Evolutionary conservation across 768 basidiomycete genomes (phyloP).

Genomic region (Agaricus sinodeliciosus): DNA sequence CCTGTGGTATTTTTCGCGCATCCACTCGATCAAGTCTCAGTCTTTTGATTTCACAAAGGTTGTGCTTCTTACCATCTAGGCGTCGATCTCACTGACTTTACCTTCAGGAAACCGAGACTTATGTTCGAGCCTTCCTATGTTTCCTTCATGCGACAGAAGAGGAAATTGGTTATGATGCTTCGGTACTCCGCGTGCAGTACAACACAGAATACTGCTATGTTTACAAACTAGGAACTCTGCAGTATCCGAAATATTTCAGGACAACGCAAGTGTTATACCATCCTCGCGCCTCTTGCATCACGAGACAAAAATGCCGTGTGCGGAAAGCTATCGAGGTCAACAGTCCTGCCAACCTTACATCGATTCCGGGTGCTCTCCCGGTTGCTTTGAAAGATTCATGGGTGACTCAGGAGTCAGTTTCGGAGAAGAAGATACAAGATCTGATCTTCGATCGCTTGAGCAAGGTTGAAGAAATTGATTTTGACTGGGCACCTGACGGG

Average conservation of each 20-base stretch:
- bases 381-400: conserved; percentile 17
- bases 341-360: neutral
- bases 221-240: neutral
- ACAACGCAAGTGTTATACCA: neutral
- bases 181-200: neutral
- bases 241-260: neutral
- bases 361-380: neutral
- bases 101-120: neutral
- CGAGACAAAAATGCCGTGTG: conserved; percentile 10
- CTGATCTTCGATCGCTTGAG: conserved; percentile 10
- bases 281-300: conserved; percentile 1
- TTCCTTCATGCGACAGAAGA: conserved; percentile 2
- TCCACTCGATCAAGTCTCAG: conserved; percentile 6
- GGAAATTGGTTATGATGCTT: conserved; percentile 9
- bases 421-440: conserved; percentile 14
- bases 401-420: conserved; percentile 9
- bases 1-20: conserved; percentile 9
- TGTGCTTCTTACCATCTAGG: neutral
- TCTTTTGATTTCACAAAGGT: conserved; percentile 2
- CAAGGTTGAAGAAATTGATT: neutral
- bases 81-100: neutral
- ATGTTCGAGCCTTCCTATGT: neutral
- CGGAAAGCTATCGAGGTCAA: conserved; percentile 10
- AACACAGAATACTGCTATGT: neutral
- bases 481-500: neutral